Base-by-base conservation (phyloP, 108 stramenopile species). In the Chaetoceros tenuissimus region DNA sequence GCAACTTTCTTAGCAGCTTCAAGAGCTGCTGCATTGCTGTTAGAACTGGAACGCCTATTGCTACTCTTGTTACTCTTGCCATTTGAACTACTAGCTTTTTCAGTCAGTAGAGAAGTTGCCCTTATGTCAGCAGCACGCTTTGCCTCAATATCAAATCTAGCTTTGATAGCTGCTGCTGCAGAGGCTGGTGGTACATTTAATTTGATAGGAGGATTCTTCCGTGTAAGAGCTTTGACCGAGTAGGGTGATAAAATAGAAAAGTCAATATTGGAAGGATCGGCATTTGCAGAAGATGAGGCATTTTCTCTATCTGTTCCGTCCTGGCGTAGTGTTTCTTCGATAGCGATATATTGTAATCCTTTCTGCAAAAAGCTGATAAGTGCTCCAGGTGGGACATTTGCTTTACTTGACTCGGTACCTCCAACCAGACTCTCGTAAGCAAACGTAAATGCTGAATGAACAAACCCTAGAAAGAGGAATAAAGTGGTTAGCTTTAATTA, bases 391-490 rank as follows among this genome's bases (percentile, higher is more conserved):
- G 92, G 92, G 52, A 94, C 64, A 40, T 74, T 67, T 10, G 80
- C 70, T 56, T 84, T 84, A 8, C 80, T 70, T 17, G 83, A 72
- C 23, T 79, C 73, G 31, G 77, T 68, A 59, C 82, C 63, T 40
- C 87, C 85, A 22, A 96, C 67, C 69, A 94, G 81, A 19, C 89
- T 90, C 64, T 98, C 97, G 65, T 98, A 86, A 1, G 85, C 89
- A 62, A 96, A 96, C 3, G 95, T 92, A 59, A 96, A 98, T 5
- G 94, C 84, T 3, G 94, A 87, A 73, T 97, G 96, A 49, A 87
- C 82, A 54, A 94, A 97, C 1, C 96, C 96, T 46, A 74, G 54
- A 28, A 13, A 51, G 31, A 5, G 50, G 16, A 16, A 46, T 1
- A 31, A 26, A 51, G 24, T 25, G 56, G 28, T 8, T 22, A 25